Evolutionary conservation across 768 basidiomycete genomes (phyloP).

Genomic region (Termitomyces bulborhizus): DNA sequence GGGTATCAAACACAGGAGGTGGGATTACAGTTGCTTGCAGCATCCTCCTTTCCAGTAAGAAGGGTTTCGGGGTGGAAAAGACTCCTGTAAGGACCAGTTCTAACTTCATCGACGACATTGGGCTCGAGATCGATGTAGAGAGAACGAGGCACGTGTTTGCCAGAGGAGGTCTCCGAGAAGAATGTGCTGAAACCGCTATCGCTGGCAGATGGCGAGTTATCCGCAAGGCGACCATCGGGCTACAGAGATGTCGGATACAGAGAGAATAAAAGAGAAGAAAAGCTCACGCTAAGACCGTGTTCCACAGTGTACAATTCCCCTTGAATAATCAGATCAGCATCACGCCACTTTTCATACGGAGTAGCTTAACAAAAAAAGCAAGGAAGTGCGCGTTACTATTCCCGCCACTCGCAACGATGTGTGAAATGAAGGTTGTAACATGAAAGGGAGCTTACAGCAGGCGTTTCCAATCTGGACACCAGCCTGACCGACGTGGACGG

Average conservation of each 20-base stretch:
- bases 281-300: slow-evolving; percentile 87
- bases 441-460: slow-evolving; percentile 63
- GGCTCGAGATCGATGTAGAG: slow-evolving; percentile 96
- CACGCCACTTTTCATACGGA: slow-evolving; percentile 12
- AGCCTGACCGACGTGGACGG: slow-evolving; percentile 95
- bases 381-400: slow-evolving; percentile 12
- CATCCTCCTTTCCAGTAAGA: slow-evolving; percentile 97
- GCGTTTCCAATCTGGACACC: slow-evolving; percentile 94
- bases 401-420: slow-evolving; percentile 5
- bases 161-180: slow-evolving; percentile 92
- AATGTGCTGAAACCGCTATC: slow-evolving; percentile 96
- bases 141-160: slow-evolving; percentile 94
- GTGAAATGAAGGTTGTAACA: slow-evolving; percentile 1
- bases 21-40: slow-evolving; percentile 94
- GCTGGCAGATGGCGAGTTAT: slow-evolving; percentile 57
- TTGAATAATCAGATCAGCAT: slow-evolving; percentile 28
- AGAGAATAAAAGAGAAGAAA: background rate
- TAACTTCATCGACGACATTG: slow-evolving; percentile 92
- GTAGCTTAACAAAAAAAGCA: background rate
- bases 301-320: slow-evolving; percentile 99
- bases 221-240: slow-evolving; percentile 88
- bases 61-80: slow-evolving; percentile 98
- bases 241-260: slow-evolving; percentile 26
- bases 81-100: slow-evolving; percentile 84
- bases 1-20: slow-evolving; percentile 9